Evolutionary conservation across 2,329 filamentous ascomycete species (phyloP).

Genomic region (Sporothrix globosa): DNA sequence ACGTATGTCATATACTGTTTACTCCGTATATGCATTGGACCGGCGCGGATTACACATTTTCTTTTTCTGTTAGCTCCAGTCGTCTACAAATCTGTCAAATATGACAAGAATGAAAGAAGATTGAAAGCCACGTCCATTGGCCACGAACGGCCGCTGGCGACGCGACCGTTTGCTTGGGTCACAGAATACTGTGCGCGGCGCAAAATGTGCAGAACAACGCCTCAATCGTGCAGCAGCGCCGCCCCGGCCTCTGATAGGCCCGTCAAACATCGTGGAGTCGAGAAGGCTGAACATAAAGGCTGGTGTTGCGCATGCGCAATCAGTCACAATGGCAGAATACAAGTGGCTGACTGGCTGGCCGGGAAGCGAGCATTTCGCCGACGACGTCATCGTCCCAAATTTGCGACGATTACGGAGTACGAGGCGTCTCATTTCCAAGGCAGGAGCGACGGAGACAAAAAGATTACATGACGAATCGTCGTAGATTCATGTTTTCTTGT

Average conservation of each 20-base stretch:
- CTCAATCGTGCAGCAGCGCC: background rate
- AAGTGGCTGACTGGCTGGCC: background rate
- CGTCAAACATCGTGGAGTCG: slow-evolving; percentile 12
- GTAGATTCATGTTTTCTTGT: no score
- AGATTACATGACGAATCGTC: no score
- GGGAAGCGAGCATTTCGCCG: slow-evolving; percentile 30
- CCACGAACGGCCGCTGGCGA: slow-evolving; percentile 11
- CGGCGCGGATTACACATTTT: background rate
- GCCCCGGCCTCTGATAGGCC: slow-evolving; percentile 22
- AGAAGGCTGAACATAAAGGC: slow-evolving; percentile 26
- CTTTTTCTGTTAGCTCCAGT: background rate
- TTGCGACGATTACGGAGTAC: background rate
- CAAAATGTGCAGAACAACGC: background rate
- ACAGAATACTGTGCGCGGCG: background rate
- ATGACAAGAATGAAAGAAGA: background rate
- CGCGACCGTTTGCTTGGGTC: slow-evolving; percentile 6
- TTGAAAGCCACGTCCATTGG: background rate
- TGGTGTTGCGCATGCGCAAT: slow-evolving; percentile 13
- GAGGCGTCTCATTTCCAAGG: background rate
- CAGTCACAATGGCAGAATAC: background rate
- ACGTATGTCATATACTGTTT: no score
- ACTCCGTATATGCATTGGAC: no score
- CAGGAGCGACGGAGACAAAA: no score
- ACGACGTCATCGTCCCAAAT: slow-evolving; percentile 26
- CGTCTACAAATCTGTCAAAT: background rate